These are phyloP conservation scores for Huntiella savannae DNA, from an alignment of 2,329 filamentous ascomycete genomes.

Conservation along the genomic window DNA sequence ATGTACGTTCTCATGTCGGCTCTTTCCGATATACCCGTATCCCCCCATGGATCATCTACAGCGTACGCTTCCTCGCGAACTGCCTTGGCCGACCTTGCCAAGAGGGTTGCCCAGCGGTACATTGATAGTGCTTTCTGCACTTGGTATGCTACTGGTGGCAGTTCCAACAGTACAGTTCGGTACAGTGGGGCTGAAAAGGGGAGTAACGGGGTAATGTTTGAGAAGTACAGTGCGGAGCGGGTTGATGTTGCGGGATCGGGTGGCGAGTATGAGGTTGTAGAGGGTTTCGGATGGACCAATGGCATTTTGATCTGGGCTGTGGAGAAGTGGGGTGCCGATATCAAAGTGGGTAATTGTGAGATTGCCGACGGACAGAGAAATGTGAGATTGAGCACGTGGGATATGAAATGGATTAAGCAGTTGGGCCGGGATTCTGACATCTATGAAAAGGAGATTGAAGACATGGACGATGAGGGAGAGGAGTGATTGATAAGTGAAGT, in stretches of 20 bases:
- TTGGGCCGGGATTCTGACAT: slow-evolving; percentile 18
- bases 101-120: slow-evolving; percentile 43
- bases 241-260: slow-evolving; percentile 43
- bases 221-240: slow-evolving; percentile 45
- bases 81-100: slow-evolving; percentile 34
- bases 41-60: neutral
- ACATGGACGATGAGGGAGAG: neutral
- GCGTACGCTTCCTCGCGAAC: slow-evolving; percentile 32
- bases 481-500: neutral
- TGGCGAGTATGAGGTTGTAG: slow-evolving; percentile 50
- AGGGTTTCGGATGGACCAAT: slow-evolving; percentile 54
- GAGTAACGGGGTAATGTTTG: slow-evolving; percentile 44
- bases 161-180: slow-evolving; percentile 32
- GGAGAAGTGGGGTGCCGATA: slow-evolving; percentile 37
- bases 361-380: slow-evolving; percentile 9
- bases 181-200: slow-evolving; percentile 25
- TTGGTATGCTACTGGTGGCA: slow-evolving; percentile 47
- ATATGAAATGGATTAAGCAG: slow-evolving; percentile 29
- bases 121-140: slow-evolving; percentile 51
- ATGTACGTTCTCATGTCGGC: slow-evolving; percentile 45
- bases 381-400: slow-evolving; percentile 27
- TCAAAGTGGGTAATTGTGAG: slow-evolving; percentile 37
- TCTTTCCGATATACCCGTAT: slow-evolving; percentile 33
- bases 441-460: neutral
- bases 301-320: slow-evolving; percentile 48